Base-by-base conservation (phyloP, 768 basidiomycete species). In the Lactarius trivialis region DNA sequence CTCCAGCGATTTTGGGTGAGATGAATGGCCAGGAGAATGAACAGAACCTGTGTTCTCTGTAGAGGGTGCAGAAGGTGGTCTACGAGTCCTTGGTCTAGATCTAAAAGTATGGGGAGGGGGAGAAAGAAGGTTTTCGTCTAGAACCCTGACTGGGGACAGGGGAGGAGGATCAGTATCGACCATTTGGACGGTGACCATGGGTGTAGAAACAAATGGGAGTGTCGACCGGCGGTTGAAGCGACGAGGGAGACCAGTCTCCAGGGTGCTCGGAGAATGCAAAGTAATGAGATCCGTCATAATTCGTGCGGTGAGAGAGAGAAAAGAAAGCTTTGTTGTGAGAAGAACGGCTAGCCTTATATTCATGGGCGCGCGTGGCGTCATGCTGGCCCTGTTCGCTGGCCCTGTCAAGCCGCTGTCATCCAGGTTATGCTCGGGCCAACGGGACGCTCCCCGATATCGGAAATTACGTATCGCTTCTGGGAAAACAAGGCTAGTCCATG, bases 171-270 rank as follows among this genome's bases (percentile, higher is more conserved):
- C 53, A 48, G 54, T 41, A 43, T 64, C 58, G 48, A 52, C 63
- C 63, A 60, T 64, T 64, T 64, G 33, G 33, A 64, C 54, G 8
- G 63, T 64, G 54, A 64, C 63, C 32, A 51, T 51, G 4, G 62
- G 62, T 1, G 48, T 50, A 26, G 57, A 39, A 59, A 59, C 2
- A 45, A 51, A 19, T 4, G 58, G 54, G 26, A 4, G 54, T 21
- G 54, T 4, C 7, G 58, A 64, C 58, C 26, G 58, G 30, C 48
- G 54, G 63, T 60, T 60, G 63, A 39, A 50, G 19, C 45, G 28
- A 9, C 55, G 58, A 60, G 21, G 58, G 37, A 43, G 37, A 30
- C 58, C 58, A 30, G 63, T 15, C 58, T 64, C 63, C 8, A 64
- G 63, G 41, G 58, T 55, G 54, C 53, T 55, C 4, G 63, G 58